A percentile compares a stretch with the other conserved stretches of the same genome.
phyloP scores from a whole-genome alignment of 2,329 filamentous ascomycete genomes.

The Aaosphaeria arxii region DNA sequence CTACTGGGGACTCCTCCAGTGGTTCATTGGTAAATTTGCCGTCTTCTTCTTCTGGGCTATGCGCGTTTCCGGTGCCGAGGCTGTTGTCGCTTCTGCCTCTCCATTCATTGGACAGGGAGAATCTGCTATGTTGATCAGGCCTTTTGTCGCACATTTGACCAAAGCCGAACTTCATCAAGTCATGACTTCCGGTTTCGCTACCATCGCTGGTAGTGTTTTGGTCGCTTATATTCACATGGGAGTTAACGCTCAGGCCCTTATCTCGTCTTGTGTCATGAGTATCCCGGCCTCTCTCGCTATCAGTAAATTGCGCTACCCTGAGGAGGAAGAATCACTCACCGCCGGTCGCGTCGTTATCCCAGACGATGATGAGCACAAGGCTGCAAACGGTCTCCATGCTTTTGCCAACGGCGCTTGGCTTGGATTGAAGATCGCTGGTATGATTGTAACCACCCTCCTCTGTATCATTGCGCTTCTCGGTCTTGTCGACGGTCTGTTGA shows the following conservation, averaged over 20 bases:
- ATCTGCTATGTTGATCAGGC: slow-evolving; percentile 86
- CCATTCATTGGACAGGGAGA: slow-evolving; percentile 95
- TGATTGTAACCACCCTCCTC: slow-evolving; percentile 75
- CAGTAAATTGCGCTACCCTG: slow-evolving; percentile 85
- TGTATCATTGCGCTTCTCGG: slow-evolving; percentile 78
- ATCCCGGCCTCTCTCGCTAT: slow-evolving; percentile 88
- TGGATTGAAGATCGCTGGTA: slow-evolving; percentile 81
- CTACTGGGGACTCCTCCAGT: slow-evolving; percentile 78
- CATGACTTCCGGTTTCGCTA: slow-evolving; percentile 90
- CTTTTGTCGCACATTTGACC: slow-evolving; percentile 82
- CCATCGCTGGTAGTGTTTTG: slow-evolving; percentile 83
- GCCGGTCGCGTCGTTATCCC: slow-evolving; percentile 78
- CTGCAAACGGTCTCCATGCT: slow-evolving; percentile 79
- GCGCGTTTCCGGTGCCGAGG: slow-evolving; percentile 83
- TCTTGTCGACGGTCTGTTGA: slow-evolving; percentile 72
- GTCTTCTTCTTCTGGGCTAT: slow-evolving; percentile 90
- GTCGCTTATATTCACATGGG: slow-evolving; percentile 83
- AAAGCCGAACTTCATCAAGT: slow-evolving; percentile 86
- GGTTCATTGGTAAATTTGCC: slow-evolving; percentile 85
- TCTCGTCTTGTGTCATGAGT: slow-evolving; percentile 93
- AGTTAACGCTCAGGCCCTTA: slow-evolving; percentile 77
- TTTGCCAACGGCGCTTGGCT: slow-evolving; percentile 84
- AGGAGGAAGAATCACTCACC: slow-evolving; percentile 82
- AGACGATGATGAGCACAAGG: slow-evolving; percentile 70
- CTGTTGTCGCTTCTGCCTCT: slow-evolving; percentile 88